Percentiles rank a stretch among this genome's conserved stretches.
phyloP scores from a whole-genome alignment of 805 yeast species.

The Pichia paraexigua region DNA sequence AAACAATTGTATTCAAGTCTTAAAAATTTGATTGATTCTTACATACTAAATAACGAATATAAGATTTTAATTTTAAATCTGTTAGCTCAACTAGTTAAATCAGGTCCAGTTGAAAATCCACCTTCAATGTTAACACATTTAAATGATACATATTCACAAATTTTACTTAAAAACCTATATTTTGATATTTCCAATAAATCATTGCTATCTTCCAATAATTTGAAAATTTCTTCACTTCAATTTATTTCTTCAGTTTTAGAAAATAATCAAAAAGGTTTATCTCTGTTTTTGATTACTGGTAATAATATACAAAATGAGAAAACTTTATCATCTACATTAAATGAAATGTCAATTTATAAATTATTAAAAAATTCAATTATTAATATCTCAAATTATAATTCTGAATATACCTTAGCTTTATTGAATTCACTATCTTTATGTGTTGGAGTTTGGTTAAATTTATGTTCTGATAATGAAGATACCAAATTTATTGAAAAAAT shows the following conservation, averaged over 20 bases:
- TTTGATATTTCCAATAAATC: constrained; percentile 51
- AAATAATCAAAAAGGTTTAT: constrained; percentile 71
- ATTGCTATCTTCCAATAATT: constrained; percentile 34
- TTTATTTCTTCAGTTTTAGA: constrained; percentile 62
- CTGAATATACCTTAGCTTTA: constrained; percentile 55
- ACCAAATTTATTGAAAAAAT: constrained; percentile 36
- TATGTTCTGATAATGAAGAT: constrained; percentile 44
- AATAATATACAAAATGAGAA: constrained; percentile 30
- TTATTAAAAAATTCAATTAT: constrained; percentile 49
- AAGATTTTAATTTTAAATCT: constrained; percentile 47
- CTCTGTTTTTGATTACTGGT: constrained; percentile 61
- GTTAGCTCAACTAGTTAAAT: constrained; percentile 48
- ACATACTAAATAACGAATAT: constrained; percentile 39
- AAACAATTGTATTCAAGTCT: constrained; percentile 45
- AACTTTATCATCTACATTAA: constrained; percentile 9
- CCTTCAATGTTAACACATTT: constrained; percentile 81
- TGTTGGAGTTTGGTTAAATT: constrained; percentile 69
- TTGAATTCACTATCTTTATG: constrained; percentile 70
- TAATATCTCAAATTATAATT: constrained; percentile 47
- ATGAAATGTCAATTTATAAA: constrained; percentile 40
- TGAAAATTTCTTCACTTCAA: constrained; percentile 49
- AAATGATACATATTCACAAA: constrained; percentile 54
- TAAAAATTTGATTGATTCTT: constrained; percentile 50
- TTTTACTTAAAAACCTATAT: constrained; percentile 52
- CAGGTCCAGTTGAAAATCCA: constrained; percentile 47